These are phyloP conservation scores for Fusarium caatingaense DNA, from an alignment of 2,329 filamentous ascomycete genomes.

Conservation along the genomic window DNA sequence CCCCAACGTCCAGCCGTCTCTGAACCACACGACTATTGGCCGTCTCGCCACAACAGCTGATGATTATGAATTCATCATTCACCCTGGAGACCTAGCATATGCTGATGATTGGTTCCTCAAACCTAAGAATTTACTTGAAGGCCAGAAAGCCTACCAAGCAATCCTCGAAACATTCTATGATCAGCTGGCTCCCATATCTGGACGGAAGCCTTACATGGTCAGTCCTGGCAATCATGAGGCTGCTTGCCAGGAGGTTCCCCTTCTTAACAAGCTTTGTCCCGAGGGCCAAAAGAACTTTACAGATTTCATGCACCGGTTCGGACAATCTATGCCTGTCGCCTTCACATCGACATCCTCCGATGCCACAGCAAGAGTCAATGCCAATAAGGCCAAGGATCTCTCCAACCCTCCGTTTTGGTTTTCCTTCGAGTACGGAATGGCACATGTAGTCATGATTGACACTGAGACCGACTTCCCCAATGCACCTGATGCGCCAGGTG, in stretches of 20 bases:
- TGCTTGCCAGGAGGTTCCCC: constrained; percentile 19
- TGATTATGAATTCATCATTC: constrained; percentile 30
- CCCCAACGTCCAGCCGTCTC: constrained; percentile 9
- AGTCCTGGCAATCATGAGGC: constrained; percentile 25
- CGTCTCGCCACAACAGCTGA: constrained; percentile 18
- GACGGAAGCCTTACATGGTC: constrained; percentile 28
- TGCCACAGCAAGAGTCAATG: constrained; percentile 10
- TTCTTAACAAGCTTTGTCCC: constrained; percentile 18
- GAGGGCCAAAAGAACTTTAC: constrained; percentile 32
- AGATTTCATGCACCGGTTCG: constrained; percentile 29
- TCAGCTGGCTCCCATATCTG: constrained; percentile 12
- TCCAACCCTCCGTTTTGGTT: constrained; percentile 42
- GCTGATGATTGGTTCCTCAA: constrained; percentile 25
- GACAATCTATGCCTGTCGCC: neutral
- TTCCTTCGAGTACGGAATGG: constrained; percentile 45
- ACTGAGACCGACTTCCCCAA: constrained; percentile 53
- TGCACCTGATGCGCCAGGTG: constrained; percentile 21
- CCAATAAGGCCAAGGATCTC: constrained; percentile 31
- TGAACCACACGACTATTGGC: constrained; percentile 29
- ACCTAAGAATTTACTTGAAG: constrained; percentile 21
- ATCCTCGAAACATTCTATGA: constrained; percentile 23
- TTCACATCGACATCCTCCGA: constrained; percentile 15
- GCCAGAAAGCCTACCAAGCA: constrained; percentile 21
- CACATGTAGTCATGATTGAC: constrained; percentile 50
- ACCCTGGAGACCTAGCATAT: constrained; percentile 16